Evolutionary conservation across 2,329 filamentous ascomycete genomes (phyloP), one percentile per base, ranked within the genome.

Genomic region (Diaporthe helianthi): DNA sequence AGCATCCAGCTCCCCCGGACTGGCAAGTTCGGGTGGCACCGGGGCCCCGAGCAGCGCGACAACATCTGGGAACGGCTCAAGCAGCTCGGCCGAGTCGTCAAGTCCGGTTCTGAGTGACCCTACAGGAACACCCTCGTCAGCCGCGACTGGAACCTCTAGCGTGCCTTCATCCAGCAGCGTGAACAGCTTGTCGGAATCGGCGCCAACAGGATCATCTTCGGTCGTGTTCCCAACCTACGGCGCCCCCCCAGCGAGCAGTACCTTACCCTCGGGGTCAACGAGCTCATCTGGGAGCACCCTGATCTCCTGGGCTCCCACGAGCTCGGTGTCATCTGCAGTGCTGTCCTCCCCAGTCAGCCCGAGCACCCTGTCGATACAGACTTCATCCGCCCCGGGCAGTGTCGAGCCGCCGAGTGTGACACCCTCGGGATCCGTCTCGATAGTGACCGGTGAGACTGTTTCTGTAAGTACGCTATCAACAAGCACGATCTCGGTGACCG

Each of bases 401-500:
- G 29, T n/a, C 15, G 58, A 26, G 5, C 29, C 55, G 15, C 47
- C 52, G 44, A 52, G 51, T 15, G 24, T 19, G 31, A 26, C 31
- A 26, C 17, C 22, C 13, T 36, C 54, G 29, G 63, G 22, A 6
- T 26, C 53, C 6, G 31, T 54, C 4, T 55, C 55, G 26, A 24
- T 29, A 10, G 55, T 69, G 55, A 24, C 49, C 4, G 51, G 41
- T 7, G 67, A 41, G 33, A 69, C 33, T 4, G 36, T 51, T n/a
- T 51, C 67, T 19, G 55, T 46, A 10, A 67, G 44, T 44, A 26
- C 55, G 15, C 10, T 49, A 1, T 36, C 70, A 6, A 52, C 51
- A 31, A 69, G 63, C 64, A 67, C 55, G 9, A 8, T 58, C 17
- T 46, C 64, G 7, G 5, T 53, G 38, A 36, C 61, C 12, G 26